phyloP scores from a whole-genome alignment of 1,284 basidiomycete genomes.

The Apiotrichum siamense region DNA sequence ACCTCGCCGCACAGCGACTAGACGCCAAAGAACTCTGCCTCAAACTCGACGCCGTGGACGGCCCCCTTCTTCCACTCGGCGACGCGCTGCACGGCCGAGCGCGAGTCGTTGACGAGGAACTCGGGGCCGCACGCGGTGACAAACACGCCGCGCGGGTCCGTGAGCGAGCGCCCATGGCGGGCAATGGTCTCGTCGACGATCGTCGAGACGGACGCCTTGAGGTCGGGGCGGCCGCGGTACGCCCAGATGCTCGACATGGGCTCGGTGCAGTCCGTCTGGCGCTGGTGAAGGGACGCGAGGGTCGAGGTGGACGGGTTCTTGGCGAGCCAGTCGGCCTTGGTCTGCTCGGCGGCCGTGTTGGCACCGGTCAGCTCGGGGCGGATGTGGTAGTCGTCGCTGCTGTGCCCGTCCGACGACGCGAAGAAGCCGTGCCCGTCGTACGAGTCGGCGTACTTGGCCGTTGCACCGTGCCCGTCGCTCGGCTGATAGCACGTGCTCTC shows the following conservation, averaged over 20 bases:
- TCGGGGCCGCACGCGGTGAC: slow-evolving; percentile 41
- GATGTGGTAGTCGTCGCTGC: neutral
- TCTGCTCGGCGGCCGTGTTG: slow-evolving; percentile 19
- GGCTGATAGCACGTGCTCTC: neutral
- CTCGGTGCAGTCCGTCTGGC: slow-evolving; percentile 4
- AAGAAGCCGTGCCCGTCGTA: neutral
- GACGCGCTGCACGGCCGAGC: slow-evolving; percentile 24
- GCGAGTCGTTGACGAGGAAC: slow-evolving; percentile 27
- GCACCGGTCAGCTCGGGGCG: neutral
- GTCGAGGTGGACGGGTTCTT: slow-evolving; percentile 19
- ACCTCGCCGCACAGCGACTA: slow-evolving; percentile 5
- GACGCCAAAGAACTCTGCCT: slow-evolving; percentile 40
- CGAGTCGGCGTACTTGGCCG: neutral
- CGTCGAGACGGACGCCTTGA: slow-evolving; percentile 18
- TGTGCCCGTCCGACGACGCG: neutral
- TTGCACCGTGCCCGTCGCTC: too few relatives aligned
- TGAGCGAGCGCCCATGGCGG: slow-evolving; percentile 15
- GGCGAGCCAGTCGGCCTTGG: slow-evolving; percentile 25
- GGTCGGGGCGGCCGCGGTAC: slow-evolving; percentile 29
- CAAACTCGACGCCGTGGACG: slow-evolving; percentile 39
- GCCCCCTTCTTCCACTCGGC: slow-evolving; percentile 23
- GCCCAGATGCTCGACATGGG: slow-evolving; percentile 23
- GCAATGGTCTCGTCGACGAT: slow-evolving; percentile 26
- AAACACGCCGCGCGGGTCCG: slow-evolving; percentile 26
- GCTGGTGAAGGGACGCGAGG: slow-evolving; percentile 4